These are phyloP conservation scores for Spathaspora girioi DNA, from an alignment of 805 yeast species.

Conservation along the genomic window DNA sequence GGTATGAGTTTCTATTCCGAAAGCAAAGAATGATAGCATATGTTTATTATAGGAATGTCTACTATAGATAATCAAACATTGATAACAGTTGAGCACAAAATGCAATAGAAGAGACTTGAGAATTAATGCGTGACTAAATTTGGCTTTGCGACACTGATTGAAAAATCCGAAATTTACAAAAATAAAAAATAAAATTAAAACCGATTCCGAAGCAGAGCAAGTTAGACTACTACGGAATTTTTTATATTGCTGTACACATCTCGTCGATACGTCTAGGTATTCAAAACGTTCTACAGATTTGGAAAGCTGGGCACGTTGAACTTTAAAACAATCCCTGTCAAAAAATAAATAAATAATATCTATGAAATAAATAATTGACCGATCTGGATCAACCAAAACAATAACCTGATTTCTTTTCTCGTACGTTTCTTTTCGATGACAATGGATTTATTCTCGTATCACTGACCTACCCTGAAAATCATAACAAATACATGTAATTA, in stretches of 20 bases:
- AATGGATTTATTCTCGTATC: neutral
- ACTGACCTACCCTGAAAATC: neutral
- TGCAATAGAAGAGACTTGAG: neutral
- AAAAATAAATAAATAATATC: neutral
- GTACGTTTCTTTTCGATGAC: neutral
- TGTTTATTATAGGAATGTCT: no score
- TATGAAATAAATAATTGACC: neutral
- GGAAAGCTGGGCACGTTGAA: neutral
- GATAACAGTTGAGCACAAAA: neutral
- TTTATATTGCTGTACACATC: no score
- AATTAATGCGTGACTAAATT: neutral
- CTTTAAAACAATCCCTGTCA: neutral
- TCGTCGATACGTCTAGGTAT: no score
- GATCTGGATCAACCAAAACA: neutral
- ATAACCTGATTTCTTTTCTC: neutral
- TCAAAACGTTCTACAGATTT: neutral
- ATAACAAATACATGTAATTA: neutral
- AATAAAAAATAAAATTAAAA: neutral
- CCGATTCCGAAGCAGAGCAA: neutral
- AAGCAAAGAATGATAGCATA: no score
- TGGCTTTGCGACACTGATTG: neutral
- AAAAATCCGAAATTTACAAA: neutral
- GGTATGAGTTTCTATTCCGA: no score
- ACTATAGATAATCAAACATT: neutral
- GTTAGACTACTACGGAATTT: no score